Evolutionary conservation across 805 yeast genomes (phyloP).

Genomic region (Candida ulmi): DNA sequence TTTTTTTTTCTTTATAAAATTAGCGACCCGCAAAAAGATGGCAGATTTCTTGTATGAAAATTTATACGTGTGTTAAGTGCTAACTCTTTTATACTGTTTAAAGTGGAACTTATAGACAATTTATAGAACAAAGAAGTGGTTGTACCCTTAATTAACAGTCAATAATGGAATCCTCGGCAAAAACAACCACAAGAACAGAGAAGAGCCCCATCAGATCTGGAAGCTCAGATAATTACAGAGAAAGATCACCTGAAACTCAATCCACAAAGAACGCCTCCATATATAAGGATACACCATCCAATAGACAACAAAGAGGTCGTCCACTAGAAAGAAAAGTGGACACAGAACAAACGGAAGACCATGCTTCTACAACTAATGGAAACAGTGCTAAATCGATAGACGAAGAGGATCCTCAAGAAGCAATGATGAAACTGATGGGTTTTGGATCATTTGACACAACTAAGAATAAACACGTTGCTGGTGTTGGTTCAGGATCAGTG

Average conservation of each 20-base stretch:
- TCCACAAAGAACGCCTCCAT: background rate
- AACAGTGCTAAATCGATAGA: conserved; percentile 1
- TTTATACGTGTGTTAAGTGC: too few relatives aligned
- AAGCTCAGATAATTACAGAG: background rate
- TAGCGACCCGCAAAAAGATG: too few relatives aligned
- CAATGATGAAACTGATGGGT: conserved; percentile 49
- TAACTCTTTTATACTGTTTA: too few relatives aligned
- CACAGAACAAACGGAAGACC: too few relatives aligned
- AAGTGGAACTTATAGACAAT: too few relatives aligned
- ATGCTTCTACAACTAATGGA: too few relatives aligned
- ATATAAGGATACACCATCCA: background rate
- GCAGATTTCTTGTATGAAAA: too few relatives aligned
- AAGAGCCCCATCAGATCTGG: background rate
- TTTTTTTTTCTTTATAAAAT: too few relatives aligned
- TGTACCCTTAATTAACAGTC: background rate
- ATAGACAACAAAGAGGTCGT: conserved; percentile 20
- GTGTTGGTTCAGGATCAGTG: conserved; percentile 38
- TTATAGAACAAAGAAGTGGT: background rate
- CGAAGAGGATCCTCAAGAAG: conserved; percentile 19
- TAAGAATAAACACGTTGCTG: conserved; percentile 50
- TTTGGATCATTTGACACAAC: conserved; percentile 50
- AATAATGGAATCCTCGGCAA: background rate
- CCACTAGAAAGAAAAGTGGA: conserved; percentile 19
- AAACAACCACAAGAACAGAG: background rate
- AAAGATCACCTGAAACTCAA: background rate